Evolutionary conservation across 2,329 filamentous ascomycete genomes (phyloP).

Genomic region (Aureobasidium sp.): DNA sequence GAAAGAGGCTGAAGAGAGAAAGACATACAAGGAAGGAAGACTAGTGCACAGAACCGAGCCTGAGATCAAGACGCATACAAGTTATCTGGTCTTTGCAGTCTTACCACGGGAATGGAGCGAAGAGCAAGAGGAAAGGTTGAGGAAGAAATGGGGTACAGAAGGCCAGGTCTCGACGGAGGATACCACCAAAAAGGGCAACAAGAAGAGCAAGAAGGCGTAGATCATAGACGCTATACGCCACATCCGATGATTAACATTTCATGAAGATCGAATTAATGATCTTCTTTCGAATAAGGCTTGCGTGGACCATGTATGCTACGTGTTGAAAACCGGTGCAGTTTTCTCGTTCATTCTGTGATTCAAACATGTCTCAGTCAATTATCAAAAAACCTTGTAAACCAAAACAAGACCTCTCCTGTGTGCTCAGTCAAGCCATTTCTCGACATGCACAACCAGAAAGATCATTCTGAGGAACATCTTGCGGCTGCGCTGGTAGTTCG

Average conservation of each 20-base stretch:
- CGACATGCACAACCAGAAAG: constrained; percentile 46
- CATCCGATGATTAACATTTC: neutral
- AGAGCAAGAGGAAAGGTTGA: constrained; percentile 67
- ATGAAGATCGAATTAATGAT: neutral
- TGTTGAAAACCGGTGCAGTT: neutral
- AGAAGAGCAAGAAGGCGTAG: constrained; percentile 11
- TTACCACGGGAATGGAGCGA: constrained; percentile 80
- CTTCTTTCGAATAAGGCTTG: too few species aligned
- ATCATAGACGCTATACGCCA: neutral
- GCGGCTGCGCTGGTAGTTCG: constrained; percentile 44
- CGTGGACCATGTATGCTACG: neutral
- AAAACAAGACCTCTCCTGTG: neutral
- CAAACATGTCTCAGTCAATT: neutral
- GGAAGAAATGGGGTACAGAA: constrained; percentile 32
- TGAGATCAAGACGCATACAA: constrained; percentile 92
- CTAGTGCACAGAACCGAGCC: constrained; percentile 74
- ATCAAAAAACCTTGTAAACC: neutral
- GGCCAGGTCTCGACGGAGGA: constrained; percentile 48
- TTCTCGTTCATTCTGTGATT: neutral
- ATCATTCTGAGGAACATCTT: constrained; percentile 25
- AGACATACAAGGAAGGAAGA: constrained; percentile 67
- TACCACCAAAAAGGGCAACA: constrained; percentile 19
- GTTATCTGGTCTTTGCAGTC: constrained; percentile 90
- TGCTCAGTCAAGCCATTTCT: constrained; percentile 34
- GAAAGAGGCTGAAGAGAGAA: constrained; percentile 35